These are phyloP conservation scores for Parmelia sp. DNA, from an alignment of 495 filamentous ascomycete species.

Conservation along the genomic window DNA sequence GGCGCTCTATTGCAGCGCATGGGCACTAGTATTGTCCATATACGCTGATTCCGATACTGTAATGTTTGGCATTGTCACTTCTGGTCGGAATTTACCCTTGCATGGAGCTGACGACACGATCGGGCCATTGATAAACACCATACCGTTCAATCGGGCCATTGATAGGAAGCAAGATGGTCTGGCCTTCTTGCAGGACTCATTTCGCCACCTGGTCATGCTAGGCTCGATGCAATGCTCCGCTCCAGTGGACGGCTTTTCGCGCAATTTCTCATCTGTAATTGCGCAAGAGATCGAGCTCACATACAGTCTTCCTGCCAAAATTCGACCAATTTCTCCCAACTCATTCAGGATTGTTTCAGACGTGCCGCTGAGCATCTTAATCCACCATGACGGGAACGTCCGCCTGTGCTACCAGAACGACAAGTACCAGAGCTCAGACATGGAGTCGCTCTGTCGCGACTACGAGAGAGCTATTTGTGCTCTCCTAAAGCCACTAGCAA, in stretches of 20 bases:
- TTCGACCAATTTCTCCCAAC: not conserved
- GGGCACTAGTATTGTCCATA: conserved; percentile 25
- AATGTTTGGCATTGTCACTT: conserved; percentile 26
- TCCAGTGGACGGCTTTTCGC: conserved; percentile 8
- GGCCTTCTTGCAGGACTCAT: conserved; percentile 11
- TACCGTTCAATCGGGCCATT: conserved; percentile 22
- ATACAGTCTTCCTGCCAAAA: not conserved
- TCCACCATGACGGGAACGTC: not conserved
- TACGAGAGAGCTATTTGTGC: not conserved
- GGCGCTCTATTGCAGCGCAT: conserved; percentile 20
- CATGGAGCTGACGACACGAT: conserved; percentile 22
- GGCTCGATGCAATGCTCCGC: conserved; percentile 6
- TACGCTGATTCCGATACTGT: conserved; percentile 23
- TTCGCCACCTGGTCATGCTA: conserved; percentile 6
- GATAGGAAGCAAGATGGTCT: not conserved
- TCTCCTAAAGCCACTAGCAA: conserved; percentile 25
- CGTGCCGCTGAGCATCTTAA: not conserved
- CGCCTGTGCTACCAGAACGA: not conserved
- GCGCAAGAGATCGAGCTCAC: conserved; percentile 6
- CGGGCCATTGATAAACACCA: conserved; percentile 31
- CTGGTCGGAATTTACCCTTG: conserved; percentile 28
- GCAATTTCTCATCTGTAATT: conserved; percentile 15
- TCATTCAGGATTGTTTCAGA: not conserved
- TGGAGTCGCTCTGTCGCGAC: not conserved
- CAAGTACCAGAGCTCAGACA: not conserved